Base-by-base conservation (phyloP, 441 rosid species). In the Metrosideros polymorpha region DNA sequence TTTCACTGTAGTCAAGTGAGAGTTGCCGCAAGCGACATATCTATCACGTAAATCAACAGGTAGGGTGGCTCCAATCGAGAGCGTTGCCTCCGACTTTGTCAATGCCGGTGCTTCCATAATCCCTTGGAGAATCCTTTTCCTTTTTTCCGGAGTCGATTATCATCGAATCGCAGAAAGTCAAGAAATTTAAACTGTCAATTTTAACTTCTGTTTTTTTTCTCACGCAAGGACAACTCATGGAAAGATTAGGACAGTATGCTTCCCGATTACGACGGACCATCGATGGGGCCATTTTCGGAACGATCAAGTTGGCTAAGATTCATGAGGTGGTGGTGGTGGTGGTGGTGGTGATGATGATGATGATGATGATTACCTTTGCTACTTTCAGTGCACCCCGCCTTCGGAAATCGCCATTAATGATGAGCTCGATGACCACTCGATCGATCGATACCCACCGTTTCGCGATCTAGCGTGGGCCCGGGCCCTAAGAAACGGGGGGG, bases 11-110 rank as follows among this genome's bases (percentile, higher is more conserved):
- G 0, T n/a, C 2, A 1, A 13, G 12, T 0, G 57, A 9, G 6
- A 14, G 4, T 19, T 18, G 54, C 3, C 1, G 9, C 54, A 18
- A 4, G 8, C 1, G 54, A 24, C 19, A 24, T 53, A 7, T 4
- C 1, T 6, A 1, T 30, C 12, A 1, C 6, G 9, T 30, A 8
- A 30, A 61, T 61, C 75, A 1, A 30, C 0, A 8, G 42, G 10
- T 6, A 66, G 35, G 27, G 43, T 5, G 6, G 4, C 45, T 35
- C 25, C 15, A 12, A 35, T 2, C 5, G 8, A 39, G n/a, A 22
- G n/a, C 27, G 6, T 22, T 2, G 2, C 45, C 27, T 1, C 5
- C 8, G 7, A 10, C 0, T 7, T 6, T 24, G 14, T 22, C 0
- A 47, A 71, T n/a, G 10, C 5, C 1, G 8, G 4, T 6, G n/a